Base-by-base conservation (phyloP, 169 alveolate genomes). In the Plasmodium blacklocki region DNA sequence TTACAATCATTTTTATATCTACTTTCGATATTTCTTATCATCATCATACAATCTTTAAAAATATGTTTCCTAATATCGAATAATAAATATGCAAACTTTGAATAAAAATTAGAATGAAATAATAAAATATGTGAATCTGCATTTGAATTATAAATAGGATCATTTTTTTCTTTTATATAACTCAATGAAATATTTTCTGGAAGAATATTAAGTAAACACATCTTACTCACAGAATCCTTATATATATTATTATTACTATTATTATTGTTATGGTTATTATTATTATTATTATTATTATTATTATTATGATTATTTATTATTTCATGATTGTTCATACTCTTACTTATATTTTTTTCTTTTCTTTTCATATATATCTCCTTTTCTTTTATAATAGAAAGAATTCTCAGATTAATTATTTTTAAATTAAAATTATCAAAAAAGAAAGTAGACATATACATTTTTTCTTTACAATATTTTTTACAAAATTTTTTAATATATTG, bases 401-500 rank as follows among this genome's bases (percentile, higher is more conserved):
- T 54, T 67, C 64, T 70, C 70, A 86, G 63, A 47, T 86, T 86
- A 19, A 86, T 70, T 18, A 86, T 21, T 45, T 86, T 60, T 26
- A 63, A 47, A 26, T 86, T 73, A 21, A 59, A 73, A 72, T 26
- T 58, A 54, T 86, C 88, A 49, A 86, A 71, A 66, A 86, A 86
- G 23, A 59, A 72, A 74, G 50, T 62, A 45, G 88, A 86, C n/a
- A 67, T 15, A 45, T 86, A 50, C 11, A 50, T 12, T 15, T 72
- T 60, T 15, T 86, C 92, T 32, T 14, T 18, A 49, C 71, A 45
- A 73, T 71, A 32, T 64, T 47, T 39, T 39, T 72, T 21, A 54
- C 92, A 86, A 72, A 86, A 86, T 12, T 62, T 86, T 54, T 86
- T 32, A 18, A 86, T 32, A 39, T 86, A 62, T 52, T 72, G 88